Percentiles rank a stretch among this genome's conserved stretches.
These are phyloP conservation scores for Quillaja saponaria DNA, from an alignment of 306 rosid species.

Conservation along the genomic window DNA sequence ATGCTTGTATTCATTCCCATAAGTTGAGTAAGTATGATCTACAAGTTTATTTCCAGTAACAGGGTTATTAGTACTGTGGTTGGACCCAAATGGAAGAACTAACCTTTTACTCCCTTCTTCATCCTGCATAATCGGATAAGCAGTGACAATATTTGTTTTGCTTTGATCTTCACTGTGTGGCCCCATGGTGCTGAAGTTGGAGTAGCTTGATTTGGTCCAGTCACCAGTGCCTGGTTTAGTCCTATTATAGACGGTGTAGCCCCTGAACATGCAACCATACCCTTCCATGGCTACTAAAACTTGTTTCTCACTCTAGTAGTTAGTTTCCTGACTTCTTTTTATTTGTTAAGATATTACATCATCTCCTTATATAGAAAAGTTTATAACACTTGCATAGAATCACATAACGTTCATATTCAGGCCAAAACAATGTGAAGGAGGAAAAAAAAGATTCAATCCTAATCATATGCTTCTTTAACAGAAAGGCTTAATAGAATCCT, in stretches of 20 bases:
- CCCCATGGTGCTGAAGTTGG: not conserved
- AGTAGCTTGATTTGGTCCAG: conserved; percentile 26
- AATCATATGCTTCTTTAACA: not conserved
- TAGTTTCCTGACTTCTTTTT: not conserved
- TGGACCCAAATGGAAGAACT: too few species aligned
- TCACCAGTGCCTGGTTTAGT: not conserved
- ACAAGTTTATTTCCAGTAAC: not conserved
- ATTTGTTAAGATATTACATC: not conserved
- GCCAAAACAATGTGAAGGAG: too few species aligned
- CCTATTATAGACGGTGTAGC: conserved; percentile 2
- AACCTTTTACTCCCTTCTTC: conserved; percentile 10
- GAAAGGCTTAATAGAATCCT: conserved; percentile 5
- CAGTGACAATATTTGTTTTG: not conserved
- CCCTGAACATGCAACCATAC: conserved; percentile 15
- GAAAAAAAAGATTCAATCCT: not conserved
- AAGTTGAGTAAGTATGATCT: too few species aligned
- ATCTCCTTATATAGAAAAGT: conserved; percentile 9
- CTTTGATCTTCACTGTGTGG: conserved; percentile 19
- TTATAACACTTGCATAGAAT: not conserved
- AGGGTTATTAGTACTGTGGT: not conserved
- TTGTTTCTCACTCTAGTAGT: not conserved
- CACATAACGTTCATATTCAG: not conserved
- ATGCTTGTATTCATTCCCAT: conserved; percentile 12
- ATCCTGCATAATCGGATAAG: not conserved
- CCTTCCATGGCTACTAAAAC: conserved; percentile 25